Evolutionary conservation across 1,139 yeast genomes (phyloP).

Genomic region (Nadsonia commutata): DNA sequence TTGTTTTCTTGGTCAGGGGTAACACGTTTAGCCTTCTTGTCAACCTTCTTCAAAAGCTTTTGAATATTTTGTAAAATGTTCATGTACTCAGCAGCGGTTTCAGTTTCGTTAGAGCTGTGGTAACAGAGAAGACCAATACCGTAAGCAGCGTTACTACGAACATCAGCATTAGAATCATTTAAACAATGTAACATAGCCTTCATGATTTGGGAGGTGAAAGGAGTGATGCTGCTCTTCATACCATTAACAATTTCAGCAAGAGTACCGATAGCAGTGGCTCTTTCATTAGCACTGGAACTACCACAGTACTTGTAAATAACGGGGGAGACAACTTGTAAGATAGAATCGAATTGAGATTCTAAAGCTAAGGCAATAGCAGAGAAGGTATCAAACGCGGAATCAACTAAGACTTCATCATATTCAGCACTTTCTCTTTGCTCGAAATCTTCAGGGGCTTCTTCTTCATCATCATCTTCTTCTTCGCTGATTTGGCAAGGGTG

Average conservation of each 20-base stretch:
- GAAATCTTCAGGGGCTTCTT: constrained; percentile 27
- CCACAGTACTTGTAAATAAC: constrained; percentile 44
- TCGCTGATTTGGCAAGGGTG: constrained; percentile 65
- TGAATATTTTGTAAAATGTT: constrained; percentile 63
- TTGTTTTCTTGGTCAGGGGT: constrained; percentile 76
- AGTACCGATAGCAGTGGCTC: constrained; percentile 78
- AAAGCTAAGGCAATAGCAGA: constrained; percentile 61
- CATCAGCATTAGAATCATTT: constrained; percentile 72
- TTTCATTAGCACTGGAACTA: constrained; percentile 55
- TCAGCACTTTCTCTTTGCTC: constrained; percentile 65
- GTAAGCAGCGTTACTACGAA: constrained; percentile 89
- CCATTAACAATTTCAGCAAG: constrained; percentile 80
- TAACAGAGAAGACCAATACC: constrained; percentile 80
- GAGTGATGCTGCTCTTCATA: constrained; percentile 46
- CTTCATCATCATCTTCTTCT: constrained; percentile 45
- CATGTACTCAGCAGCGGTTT: constrained; percentile 50
- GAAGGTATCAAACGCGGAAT: constrained; percentile 73
- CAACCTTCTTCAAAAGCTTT: constrained; percentile 65
- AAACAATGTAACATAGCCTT: constrained; percentile 56
- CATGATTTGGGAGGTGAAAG: constrained; percentile 54
- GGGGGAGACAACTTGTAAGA: constrained; percentile 63
- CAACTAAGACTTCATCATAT: constrained; percentile 73
- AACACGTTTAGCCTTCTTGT: constrained; percentile 32
- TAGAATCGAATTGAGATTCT: constrained; percentile 57
- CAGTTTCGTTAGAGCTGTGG: constrained; percentile 33